A percentile compares a stretch with the other conserved stretches of the same genome.
These are phyloP conservation scores for Tillandsia fasciculata DNA, from an alignment of 176 grass and related monocot genomes.

Conservation along the genomic window DNA sequence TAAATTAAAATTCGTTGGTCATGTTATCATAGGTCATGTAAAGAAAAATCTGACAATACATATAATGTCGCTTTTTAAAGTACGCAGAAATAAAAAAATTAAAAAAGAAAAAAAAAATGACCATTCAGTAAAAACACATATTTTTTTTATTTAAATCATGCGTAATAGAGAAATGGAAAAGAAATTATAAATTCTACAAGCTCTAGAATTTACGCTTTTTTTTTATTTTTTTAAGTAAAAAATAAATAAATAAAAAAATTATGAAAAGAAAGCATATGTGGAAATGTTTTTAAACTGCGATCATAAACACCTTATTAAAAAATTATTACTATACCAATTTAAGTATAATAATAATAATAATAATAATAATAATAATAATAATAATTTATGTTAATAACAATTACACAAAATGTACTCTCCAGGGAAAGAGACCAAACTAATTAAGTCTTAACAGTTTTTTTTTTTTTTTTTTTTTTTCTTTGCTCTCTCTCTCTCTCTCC, in stretches of 20 bases:
- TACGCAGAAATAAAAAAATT: background rate
- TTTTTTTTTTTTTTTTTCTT: background rate
- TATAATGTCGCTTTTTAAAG: too few relatives aligned
- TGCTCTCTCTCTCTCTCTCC: background rate
- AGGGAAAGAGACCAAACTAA: constrained; percentile 12
- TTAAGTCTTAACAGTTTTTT: background rate
- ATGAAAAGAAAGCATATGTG: too few relatives aligned
- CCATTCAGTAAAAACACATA: background rate
- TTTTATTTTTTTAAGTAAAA: too few relatives aligned
- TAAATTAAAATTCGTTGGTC: too few relatives aligned
- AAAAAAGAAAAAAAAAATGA: background rate
- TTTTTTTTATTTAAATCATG: background rate
- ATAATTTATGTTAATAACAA: constrained; percentile 30
- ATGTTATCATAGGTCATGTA: too few relatives aligned
- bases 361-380: background rate
- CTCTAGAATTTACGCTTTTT: too few relatives aligned
- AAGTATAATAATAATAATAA: background rate
- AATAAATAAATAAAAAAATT: too few relatives aligned
- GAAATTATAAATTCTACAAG: background rate
- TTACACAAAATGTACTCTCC: constrained; percentile 61
- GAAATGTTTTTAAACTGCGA: too few relatives aligned
- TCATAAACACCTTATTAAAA: background rate
- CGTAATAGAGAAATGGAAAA: background rate
- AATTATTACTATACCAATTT: background rate
- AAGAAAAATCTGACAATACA: too few relatives aligned